Evolutionary conservation across 768 basidiomycete species (phyloP).

Genomic region (Psilocybe subaeruginosa): DNA sequence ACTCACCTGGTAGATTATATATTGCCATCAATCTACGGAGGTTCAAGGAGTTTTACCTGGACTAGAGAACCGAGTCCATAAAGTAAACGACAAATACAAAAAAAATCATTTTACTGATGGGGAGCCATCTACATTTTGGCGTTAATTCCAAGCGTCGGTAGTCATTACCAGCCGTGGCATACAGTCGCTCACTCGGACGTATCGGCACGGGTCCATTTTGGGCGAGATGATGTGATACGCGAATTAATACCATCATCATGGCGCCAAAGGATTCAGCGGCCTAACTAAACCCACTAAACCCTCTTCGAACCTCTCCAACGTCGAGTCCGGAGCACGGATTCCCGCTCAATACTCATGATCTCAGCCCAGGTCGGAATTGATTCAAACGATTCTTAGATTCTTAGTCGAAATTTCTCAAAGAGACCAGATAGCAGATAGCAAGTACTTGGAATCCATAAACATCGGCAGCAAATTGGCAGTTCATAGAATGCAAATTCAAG

Average conservation of each 20-base stretch:
- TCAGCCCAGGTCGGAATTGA: not conserved
- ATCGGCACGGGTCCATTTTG: conserved; percentile 5
- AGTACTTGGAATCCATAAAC: not conserved
- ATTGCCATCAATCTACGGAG: not conserved
- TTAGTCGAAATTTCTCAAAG: not conserved
- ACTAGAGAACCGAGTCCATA: not conserved
- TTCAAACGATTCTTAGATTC: not conserved
- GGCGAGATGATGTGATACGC: conserved; percentile 10
- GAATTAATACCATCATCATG: conserved; percentile 1
- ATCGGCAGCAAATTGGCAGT: not conserved
- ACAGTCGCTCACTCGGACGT: conserved; percentile 6
- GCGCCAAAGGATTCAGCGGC: not conserved
- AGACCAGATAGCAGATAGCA: not conserved
- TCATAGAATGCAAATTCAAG: not conserved
- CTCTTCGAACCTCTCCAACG: not conserved
- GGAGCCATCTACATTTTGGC: not conserved
- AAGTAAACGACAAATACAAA: not conserved
- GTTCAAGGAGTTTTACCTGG: not conserved
- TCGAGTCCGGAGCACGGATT: not conserved
- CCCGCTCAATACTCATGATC: not conserved
- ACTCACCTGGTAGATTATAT: not conserved
- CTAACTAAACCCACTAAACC: not conserved
- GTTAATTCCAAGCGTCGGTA: conserved; percentile 5
- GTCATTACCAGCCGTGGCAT: conserved; percentile 3
- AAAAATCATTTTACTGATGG: not conserved